Percentiles rank a stretch among this genome's conserved stretches.
These are phyloP conservation scores for Antrodiella citrinella DNA, from an alignment of 768 basidiomycete species.

Conservation along the genomic window DNA sequence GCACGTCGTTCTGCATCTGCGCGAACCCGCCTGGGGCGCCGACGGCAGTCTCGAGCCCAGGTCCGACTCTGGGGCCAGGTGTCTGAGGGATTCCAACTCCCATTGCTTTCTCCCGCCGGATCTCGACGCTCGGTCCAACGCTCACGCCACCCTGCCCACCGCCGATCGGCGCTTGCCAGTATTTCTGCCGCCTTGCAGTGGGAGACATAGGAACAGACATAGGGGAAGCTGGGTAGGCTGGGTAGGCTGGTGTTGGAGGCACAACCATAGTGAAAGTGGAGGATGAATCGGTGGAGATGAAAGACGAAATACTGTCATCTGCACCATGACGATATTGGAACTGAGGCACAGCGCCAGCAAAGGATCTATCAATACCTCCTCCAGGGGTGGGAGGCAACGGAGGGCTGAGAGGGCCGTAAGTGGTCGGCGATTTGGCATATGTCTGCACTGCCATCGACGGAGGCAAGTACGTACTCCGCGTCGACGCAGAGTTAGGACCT, in stretches of 20 bases:
- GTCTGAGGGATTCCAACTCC: constrained; percentile 37
- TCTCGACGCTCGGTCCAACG: constrained; percentile 55
- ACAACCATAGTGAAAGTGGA: constrained; percentile 6
- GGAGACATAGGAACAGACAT: constrained; percentile 23
- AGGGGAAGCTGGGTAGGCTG: constrained; percentile 48
- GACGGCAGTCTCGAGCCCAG: constrained; percentile 25
- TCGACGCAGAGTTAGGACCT: not conserved
- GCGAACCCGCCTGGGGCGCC: constrained; percentile 9
- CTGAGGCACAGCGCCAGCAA: not conserved
- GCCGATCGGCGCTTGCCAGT: constrained; percentile 47
- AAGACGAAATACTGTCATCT: constrained; percentile 13
- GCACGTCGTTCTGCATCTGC: constrained; percentile 25
- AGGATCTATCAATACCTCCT: not conserved
- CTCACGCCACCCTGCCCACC: constrained; percentile 31
- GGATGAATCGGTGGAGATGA: constrained; percentile 7
- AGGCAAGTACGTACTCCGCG: constrained; percentile 20
- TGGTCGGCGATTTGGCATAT: constrained; percentile 42
- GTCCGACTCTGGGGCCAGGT: constrained; percentile 43
- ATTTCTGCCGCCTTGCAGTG: constrained; percentile 28
- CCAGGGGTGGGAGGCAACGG: constrained; percentile 11
- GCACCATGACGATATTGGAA: constrained; percentile 4
- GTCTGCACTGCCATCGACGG: constrained; percentile 29
- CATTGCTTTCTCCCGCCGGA: constrained; percentile 48
- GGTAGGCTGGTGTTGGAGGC: constrained; percentile 34
- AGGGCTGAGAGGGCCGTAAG: constrained; percentile 34